Evolutionary conservation across 495 filamentous ascomycete species (phyloP).

Genomic region (Tuber calosporum): DNA sequence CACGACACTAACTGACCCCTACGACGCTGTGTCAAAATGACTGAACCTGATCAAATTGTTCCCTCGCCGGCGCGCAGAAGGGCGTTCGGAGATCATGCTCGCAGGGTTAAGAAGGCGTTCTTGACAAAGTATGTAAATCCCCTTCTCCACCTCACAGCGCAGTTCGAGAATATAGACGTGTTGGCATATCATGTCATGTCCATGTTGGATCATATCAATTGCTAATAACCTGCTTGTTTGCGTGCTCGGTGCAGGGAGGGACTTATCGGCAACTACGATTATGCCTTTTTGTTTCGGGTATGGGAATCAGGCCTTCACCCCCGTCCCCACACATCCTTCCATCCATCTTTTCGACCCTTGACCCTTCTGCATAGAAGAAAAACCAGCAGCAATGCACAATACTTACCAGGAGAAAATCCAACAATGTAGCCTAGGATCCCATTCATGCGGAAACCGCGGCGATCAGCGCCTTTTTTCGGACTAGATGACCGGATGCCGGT

Average conservation of each 20-base stretch:
- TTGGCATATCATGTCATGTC: background rate
- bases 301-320: background rate
- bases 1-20: background rate
- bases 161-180: background rate
- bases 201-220: background rate
- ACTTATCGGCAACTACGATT: slow-evolving; percentile 78
- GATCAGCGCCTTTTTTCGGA: slow-evolving; percentile 75
- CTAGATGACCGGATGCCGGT: slow-evolving; percentile 78
- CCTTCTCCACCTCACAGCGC: background rate
- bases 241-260: slow-evolving; percentile 48
- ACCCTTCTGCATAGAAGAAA: background rate
- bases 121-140: slow-evolving; percentile 48
- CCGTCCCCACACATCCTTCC: background rate
- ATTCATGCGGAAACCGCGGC: slow-evolving; percentile 62
- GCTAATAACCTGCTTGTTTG: slow-evolving; percentile 10
- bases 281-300: slow-evolving; percentile 53
- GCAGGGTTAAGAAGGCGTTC: slow-evolving; percentile 45
- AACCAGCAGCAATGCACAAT: background rate
- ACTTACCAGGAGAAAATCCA: slow-evolving; percentile 39
- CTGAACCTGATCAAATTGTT: slow-evolving; percentile 49
- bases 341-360: background rate
- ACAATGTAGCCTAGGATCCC: slow-evolving; percentile 72
- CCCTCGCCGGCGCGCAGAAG: slow-evolving; percentile 47
- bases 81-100: slow-evolving; percentile 43
- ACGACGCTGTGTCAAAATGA: slow-evolving; percentile 11